Evolutionary conservation across 768 basidiomycete genomes (phyloP), one percentile per base, ranked within the genome.

Genomic region (Auriscalpium microsporum): DNA sequence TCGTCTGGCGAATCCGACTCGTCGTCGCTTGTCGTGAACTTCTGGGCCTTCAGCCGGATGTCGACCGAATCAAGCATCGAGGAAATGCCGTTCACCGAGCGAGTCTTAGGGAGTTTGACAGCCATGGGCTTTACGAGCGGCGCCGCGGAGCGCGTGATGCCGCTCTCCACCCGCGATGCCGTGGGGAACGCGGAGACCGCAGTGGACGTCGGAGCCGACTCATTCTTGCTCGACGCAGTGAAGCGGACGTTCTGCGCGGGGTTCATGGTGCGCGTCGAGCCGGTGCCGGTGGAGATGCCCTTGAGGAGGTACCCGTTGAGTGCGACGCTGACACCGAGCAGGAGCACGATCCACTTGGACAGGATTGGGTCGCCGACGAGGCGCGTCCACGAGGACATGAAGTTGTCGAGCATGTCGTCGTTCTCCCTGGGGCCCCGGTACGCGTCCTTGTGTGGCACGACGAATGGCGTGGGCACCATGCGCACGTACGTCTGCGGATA

Each of bases 301-400:
- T 92, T 94, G 56, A 99, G 79, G 14, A 97, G 77, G 66, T 91
- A 97, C 4, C 94, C 94, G 59, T 99, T 99, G 55, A 99, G 75
- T 54, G 85, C 80, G 56, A 97, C 87, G 56, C 86, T 89, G 57
- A 95, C 78, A 3, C 84, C 87, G 21, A 99, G 81, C 14, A 89
- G 77, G 54, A 90, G 78, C 49, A 97, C 90, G 66, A 98, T 94
- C 88, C 91, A 94, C 73, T 98, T 98, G 64, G 82, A 86, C 58
- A 98, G 72, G 50, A 97, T 81, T 1, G 95, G 95, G 65, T 99
- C 95, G 38, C 93, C 93, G 50, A 97, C 92, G 60, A 97, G 83
- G 13, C 75, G 73, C 9, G 91, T 90, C 94, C 94, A 97, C 4
- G 81, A 78, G 45, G 82, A 81, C 88, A 96, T 90, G 75, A 94